Conservation (phyloP, 1,139 yeast species). For the Suhomyces maxii region DNA sequence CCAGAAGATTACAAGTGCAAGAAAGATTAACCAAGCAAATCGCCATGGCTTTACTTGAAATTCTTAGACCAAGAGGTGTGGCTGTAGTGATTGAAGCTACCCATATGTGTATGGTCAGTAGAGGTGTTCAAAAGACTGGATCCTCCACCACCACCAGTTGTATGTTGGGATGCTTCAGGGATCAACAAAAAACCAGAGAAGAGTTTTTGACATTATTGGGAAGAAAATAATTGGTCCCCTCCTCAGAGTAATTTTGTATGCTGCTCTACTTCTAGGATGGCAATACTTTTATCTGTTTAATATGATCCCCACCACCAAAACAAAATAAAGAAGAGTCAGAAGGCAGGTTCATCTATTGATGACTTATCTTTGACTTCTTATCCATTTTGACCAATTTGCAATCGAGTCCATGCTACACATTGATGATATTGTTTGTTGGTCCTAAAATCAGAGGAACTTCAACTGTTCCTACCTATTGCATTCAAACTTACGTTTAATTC, state of each 20-base stretch:
- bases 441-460: constrained; percentile 12
- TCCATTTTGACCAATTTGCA: too few relatives aligned
- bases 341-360: too few relatives aligned
- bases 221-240: constrained; percentile 32
- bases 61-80: constrained; percentile 91
- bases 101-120: constrained; percentile 99
- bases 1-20: constrained; percentile 93
- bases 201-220: constrained; percentile 86
- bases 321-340: too few relatives aligned
- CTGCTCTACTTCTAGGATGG: neutral
- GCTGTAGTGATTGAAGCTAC: constrained; percentile 98
- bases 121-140: constrained; percentile 96
- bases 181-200: constrained; percentile 91
- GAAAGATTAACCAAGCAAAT: constrained; percentile 95
- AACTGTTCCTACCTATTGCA: constrained; percentile 17
- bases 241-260: neutral
- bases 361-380: too few relatives aligned
- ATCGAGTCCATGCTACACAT: neutral
- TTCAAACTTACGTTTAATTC: neutral
- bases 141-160: constrained; percentile 93
- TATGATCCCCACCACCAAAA: too few relatives aligned
- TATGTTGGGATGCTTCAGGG: constrained; percentile 94
- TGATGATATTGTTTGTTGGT: neutral
- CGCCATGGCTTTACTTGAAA: constrained; percentile 92
- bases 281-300: too few relatives aligned